Base-by-base conservation (phyloP, 1,139 yeast genomes). In the Suzukiozyma palmioleophila region DNA sequence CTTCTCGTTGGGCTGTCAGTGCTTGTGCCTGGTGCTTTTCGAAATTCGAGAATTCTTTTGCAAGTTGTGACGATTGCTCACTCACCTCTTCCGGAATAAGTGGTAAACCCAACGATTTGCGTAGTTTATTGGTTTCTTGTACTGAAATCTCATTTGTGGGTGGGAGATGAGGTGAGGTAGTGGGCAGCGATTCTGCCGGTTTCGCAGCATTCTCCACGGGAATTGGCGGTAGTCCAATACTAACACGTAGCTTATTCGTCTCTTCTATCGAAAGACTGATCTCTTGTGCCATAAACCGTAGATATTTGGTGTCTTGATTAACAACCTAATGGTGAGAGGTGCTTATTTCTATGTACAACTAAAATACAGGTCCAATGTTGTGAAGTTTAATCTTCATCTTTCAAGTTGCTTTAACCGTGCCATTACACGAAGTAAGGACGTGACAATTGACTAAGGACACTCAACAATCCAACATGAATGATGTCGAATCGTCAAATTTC, bases 61-160 rank as follows among this genome's bases (percentile, higher is more conserved):
- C 22, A 7, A 30, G 10, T 10, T 10, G 21, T 32, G 5, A 25
- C 33, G 21, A 22, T 26, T n/a, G 28, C 26, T 30, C 33, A 10
- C n/a, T 13, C 10, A 13, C 14, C 7, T 33, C 40, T 2, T 40
- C 46, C 3, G 65, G 65, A 10, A 77, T 72, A 2, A 74, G 75
- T 31, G 66, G 65, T 26, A 78, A 56, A 0, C 84, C 84, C 14
- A 77, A 44, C 26, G 75, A 64, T 6, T 57, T 43, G 33, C 85
- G 60, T 3, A 78, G 60, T 45, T 57, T 64, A 50, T 78, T 78
- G 0, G 83, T 78, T 48, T 78, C 83, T 43, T 71, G 77, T 5
- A 75, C 41, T 0, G 79, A 69, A 8, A 75, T 58, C 43, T 50
- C 60, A 8, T 39, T 26, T 7, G 14, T 28, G 16, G 16, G 10